phyloP scores from a whole-genome alignment of 2,329 filamentous ascomycete genomes.

The Ceratocystiopsis minuta region DNA sequence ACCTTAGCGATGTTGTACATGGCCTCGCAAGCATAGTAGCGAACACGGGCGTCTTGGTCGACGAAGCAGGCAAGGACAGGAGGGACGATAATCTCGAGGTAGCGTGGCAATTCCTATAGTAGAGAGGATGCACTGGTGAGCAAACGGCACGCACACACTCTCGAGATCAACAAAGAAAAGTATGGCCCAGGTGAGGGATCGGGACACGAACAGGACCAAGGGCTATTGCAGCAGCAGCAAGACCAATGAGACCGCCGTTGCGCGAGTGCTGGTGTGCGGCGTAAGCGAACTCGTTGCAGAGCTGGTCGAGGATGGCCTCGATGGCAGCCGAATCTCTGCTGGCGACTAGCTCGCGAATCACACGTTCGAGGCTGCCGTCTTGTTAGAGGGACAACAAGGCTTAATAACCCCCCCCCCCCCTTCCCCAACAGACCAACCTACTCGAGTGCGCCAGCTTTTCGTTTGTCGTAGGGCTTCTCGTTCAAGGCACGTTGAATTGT shows the following conservation, averaged over 20 bases:
- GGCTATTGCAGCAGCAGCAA: constrained; percentile 90
- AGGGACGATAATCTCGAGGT: constrained; percentile 84
- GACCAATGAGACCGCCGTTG: constrained; percentile 87
- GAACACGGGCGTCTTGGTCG: constrained; percentile 90
- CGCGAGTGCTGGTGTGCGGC: constrained; percentile 91
- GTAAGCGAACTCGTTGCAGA: constrained; percentile 95
- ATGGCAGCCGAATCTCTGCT: constrained; percentile 65
- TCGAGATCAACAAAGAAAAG: not conserved
- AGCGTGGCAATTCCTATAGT: constrained; percentile 66
- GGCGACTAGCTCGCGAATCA: constrained; percentile 69
- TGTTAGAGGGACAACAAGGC: not conserved
- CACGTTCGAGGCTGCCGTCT: constrained; percentile 56
- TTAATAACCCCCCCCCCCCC: too few relatives aligned
- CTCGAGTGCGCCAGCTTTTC: constrained; percentile 93
- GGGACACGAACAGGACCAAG: constrained; percentile 52
- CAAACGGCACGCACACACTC: too few relatives aligned
- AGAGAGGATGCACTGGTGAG: not conserved
- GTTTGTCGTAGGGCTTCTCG: constrained; percentile 97
- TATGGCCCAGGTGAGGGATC: not conserved
- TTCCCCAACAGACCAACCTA: constrained; percentile 27
- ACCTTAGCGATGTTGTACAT: constrained; percentile 99
- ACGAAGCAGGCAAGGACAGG: constrained; percentile 94
- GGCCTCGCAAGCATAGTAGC: constrained; percentile 97
- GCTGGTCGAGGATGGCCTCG: constrained; percentile 76
- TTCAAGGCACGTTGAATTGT: constrained; percentile 81